Evolutionary conservation across 1,284 basidiomycete species (phyloP).

Genomic region (Ganoderma boninense): DNA sequence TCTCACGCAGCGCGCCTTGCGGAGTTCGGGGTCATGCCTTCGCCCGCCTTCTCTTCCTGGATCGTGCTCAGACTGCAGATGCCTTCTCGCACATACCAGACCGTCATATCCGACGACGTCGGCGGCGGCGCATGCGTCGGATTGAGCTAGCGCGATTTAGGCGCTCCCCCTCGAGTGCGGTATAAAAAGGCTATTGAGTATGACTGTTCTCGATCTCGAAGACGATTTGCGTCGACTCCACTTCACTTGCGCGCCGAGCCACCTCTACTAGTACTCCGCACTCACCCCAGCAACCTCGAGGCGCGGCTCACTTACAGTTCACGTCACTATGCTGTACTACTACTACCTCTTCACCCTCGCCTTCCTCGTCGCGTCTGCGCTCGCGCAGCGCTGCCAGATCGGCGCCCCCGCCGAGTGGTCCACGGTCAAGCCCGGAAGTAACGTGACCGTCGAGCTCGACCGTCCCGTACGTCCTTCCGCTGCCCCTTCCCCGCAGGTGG

Average conservation of each 20-base stretch:
- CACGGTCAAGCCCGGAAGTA: slow-evolving; percentile 45
- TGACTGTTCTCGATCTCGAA: neutral
- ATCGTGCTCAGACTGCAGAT: neutral
- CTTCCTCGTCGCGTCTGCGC: slow-evolving; percentile 35
- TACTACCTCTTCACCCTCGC: slow-evolving; percentile 12
- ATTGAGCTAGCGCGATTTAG: neutral
- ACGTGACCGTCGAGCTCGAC: slow-evolving; percentile 52
- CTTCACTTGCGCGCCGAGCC: neutral
- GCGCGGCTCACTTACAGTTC: no score
- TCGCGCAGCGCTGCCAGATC: slow-evolving; percentile 53
- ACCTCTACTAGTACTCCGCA: no score
- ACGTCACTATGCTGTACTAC: slow-evolving; percentile 2
- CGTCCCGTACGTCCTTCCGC: slow-evolving; percentile 48
- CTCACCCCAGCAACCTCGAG: no score
- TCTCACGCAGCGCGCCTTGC: neutral
- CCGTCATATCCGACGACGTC: neutral
- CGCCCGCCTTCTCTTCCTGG: neutral
- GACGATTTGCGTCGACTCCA: neutral
- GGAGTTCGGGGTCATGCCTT: neutral
- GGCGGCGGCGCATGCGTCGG: neutral
- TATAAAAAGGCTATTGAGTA: neutral
- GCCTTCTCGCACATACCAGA: neutral
- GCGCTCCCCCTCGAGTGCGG: no score
- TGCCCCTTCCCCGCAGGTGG: no score
- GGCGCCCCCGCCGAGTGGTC: slow-evolving; percentile 45